Evolutionary conservation across 768 basidiomycete species (phyloP), one percentile per base, ranked within the genome.

Genomic region (Lepiota brunneoincarnata): DNA sequence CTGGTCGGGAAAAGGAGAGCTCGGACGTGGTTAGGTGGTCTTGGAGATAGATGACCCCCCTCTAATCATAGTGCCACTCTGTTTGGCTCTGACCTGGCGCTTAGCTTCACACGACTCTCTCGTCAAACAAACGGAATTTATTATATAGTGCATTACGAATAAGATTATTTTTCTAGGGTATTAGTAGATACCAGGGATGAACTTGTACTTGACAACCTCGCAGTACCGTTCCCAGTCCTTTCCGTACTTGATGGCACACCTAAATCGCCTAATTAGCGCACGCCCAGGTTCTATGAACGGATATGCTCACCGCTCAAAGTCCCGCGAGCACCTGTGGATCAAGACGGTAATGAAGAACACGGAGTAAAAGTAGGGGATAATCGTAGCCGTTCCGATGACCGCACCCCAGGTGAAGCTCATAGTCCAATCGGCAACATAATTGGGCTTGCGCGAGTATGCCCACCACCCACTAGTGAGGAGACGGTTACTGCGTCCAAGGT

Each of bases 331-430:
- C 34, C 97, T 84, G 65, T 98, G 97, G 37, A 93, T 77, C 51
- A 99, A 83, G 18, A 98, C 95, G 41, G 81, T 81, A 64, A 96
- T 86, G 78, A 98, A 98, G 81, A 98, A 99, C 46, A 93, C 77
- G 11, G 93, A 93, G 72, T 98, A 98, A 73, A 92, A 99, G 74
- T 95, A 95, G 0, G 94, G 94, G 65, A 98, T 96, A 45, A 87
- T 80, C 26, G 86, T 86, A 14, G 85, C 79, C 3, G 80, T 73
- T 21, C 91, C 90, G 45, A 91, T 82, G 66, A 87, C 72, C 43
- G 84, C 84, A 51, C 91, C 92, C 92, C 92, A 93, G 43, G 81
- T 86, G 59, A 93, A 78, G 62, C 86, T 82, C 84, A 91, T 91
- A 21, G 75, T 72, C 89, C 91, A 93, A 70, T 97, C 94, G 57